Conservation (phyloP, 2,329 filamentous ascomycete species). For the Monosporascus sp. region DNA sequence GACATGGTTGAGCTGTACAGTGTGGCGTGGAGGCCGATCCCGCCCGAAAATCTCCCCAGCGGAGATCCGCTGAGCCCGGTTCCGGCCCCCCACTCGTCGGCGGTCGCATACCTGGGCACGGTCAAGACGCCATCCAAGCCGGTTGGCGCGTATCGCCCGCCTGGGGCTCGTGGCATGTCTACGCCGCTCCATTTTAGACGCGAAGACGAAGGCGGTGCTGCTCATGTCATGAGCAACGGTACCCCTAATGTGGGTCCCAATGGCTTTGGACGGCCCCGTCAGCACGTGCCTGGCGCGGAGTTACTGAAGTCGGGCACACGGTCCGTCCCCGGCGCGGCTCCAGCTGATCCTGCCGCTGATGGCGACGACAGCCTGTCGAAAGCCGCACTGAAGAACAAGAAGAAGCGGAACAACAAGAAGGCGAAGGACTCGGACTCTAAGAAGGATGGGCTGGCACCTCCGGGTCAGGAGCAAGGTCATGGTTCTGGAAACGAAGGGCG, state of each 20-base stretch:
- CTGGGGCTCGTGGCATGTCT: constrained; percentile 80
- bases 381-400: constrained; percentile 92
- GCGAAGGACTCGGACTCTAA: constrained; percentile 71
- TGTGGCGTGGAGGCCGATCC: constrained; percentile 78
- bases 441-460: constrained; percentile 40
- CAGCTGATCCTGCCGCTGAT: constrained; percentile 54
- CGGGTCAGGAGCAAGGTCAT: constrained; percentile 35
- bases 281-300: constrained; percentile 84
- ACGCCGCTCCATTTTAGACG: constrained; percentile 96
- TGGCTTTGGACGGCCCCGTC: constrained; percentile 72
- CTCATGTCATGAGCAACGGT: constrained; percentile 76
- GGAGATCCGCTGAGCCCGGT: constrained; percentile 69
- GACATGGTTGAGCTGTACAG: constrained; percentile 94
- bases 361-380: constrained; percentile 75
- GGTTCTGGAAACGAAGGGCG: constrained; percentile 48
- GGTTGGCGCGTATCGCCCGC: constrained; percentile 92
- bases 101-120: constrained; percentile 72
- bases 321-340: constrained; percentile 62
- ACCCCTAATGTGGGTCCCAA: constrained; percentile 65
- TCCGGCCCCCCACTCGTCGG: constrained; percentile 77
- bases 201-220: constrained; percentile 91
- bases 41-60: constrained; percentile 50
- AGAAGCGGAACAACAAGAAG: constrained; percentile 92
- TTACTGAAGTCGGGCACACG: constrained; percentile 50
- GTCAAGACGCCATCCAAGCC: constrained; percentile 95